phyloP scores from a whole-genome alignment of 306 rosid species.

The Cicer yamashitae region DNA sequence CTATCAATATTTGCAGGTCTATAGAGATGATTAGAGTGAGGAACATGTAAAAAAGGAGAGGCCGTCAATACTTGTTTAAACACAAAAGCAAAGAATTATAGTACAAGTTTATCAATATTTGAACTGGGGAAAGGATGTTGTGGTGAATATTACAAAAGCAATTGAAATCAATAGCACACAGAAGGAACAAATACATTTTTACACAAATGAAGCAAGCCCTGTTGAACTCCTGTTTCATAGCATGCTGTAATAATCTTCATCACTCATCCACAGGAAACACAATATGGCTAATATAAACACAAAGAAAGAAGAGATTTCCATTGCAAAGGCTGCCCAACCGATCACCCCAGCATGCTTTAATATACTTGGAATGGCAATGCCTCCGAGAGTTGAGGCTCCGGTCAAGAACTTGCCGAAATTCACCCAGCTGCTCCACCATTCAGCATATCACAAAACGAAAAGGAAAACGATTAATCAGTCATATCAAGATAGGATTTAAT shows the following conservation, averaged over 20 bases:
- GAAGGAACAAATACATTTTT: constrained; percentile 36
- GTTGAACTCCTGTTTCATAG: constrained; percentile 52
- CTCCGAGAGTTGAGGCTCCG: constrained; percentile 78
- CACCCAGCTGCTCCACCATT: constrained; percentile 73
- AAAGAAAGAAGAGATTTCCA: constrained; percentile 82
- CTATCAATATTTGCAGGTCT: background rate
- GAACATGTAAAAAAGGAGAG: background rate
- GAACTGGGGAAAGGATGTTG: background rate
- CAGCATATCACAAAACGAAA: constrained; percentile 31
- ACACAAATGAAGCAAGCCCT: constrained; percentile 41
- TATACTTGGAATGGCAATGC: constrained; percentile 86
- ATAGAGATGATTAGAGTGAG: background rate
- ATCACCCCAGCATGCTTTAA: constrained; percentile 83
- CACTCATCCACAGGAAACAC: constrained; percentile 62
- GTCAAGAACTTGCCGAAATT: constrained; percentile 83
- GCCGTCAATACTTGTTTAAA: background rate
- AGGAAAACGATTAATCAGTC: constrained; percentile 19
- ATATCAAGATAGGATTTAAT: background rate
- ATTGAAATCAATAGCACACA: constrained; percentile 13
- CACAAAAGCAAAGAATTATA: background rate
- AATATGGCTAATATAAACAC: constrained; percentile 66
- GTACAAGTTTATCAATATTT: background rate
- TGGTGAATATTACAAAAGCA: constrained; percentile 28
- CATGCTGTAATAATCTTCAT: constrained; percentile 56
- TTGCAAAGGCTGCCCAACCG: constrained; percentile 83